A percentile compares a stretch with the other conserved stretches of the same genome.
Evolutionary conservation across 1,284 basidiomycete genomes (phyloP).

Genomic region (Tremellales sp.): DNA sequence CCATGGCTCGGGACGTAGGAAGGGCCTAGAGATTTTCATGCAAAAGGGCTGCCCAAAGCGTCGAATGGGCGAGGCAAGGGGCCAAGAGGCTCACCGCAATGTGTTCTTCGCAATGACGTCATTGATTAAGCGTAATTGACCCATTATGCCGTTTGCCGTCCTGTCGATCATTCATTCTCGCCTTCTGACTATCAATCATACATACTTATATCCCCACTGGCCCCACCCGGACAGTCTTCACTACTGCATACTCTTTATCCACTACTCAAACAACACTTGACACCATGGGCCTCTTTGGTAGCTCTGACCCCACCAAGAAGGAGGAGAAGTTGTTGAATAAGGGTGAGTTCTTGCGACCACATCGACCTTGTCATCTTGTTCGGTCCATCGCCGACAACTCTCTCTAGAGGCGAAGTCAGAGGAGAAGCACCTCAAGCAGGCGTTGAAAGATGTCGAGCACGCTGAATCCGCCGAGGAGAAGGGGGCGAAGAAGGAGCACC

Average conservation of each 20-base stretch:
- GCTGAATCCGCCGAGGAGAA: constrained; percentile 39
- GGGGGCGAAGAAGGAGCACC: constrained; percentile 30
- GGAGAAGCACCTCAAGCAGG: constrained; percentile 30
- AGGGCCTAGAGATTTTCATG: too few relatives aligned
- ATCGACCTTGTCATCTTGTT: not conserved
- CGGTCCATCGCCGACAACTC: not conserved
- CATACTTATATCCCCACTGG: not conserved
- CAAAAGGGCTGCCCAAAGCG: too few relatives aligned
- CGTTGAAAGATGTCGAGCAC: constrained; percentile 34
- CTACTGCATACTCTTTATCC: not conserved
- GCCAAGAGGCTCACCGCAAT: too few relatives aligned
- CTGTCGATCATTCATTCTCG: not conserved
- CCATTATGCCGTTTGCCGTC: too few relatives aligned
- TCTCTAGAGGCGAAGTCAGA: constrained; percentile 27
- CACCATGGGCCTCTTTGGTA: constrained; percentile 43
- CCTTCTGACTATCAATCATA: constrained; percentile 5
- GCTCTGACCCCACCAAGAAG: constrained; percentile 34
- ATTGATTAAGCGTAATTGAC: too few relatives aligned
- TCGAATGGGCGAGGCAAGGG: too few relatives aligned
- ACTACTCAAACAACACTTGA: constrained; percentile 2
- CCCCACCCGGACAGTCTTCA: not conserved
- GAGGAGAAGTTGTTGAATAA: constrained; percentile 39
- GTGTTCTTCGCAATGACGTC: too few relatives aligned
- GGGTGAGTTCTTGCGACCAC: constrained; percentile 32
- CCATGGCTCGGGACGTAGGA: too few relatives aligned